phyloP scores from a whole-genome alignment of 345 rosid species.

The Salix koriyanagi region DNA sequence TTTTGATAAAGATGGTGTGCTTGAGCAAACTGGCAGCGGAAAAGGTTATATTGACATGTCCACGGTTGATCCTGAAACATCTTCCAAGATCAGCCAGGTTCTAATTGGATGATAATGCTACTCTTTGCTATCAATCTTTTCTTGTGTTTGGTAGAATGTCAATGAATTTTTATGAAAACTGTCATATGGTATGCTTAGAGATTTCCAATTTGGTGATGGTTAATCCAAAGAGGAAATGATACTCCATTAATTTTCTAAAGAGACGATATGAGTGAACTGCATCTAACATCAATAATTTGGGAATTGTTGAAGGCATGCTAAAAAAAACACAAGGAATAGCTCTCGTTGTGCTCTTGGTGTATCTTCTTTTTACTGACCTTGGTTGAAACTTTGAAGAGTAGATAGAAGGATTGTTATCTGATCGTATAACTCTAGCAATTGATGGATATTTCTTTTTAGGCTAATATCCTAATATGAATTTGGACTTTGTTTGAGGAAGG shows the following conservation, averaged over 20 bases:
- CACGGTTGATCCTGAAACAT: conserved; percentile 87
- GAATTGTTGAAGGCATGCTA: neutral
- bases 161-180: too few relatives aligned
- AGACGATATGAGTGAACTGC: neutral
- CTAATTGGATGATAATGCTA: neutral
- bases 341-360: neutral
- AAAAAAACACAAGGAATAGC: neutral
- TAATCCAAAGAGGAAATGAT: too few relatives aligned
- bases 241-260: neutral
- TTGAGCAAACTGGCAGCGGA: conserved; percentile 61
- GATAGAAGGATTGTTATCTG: neutral
- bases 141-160: too few relatives aligned
- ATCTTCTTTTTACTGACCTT: neutral
- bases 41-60: conserved; percentile 94
- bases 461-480: neutral
- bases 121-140: neutral
- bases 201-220: too few relatives aligned
- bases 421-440: too few relatives aligned
- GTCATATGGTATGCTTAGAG: too few relatives aligned
- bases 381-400: neutral
- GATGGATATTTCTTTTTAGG: neutral
- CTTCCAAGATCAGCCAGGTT: conserved; percentile 70
- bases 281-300: neutral
- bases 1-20: conserved; percentile 75
- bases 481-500: neutral